Conservation (phyloP, 2,329 filamentous ascomycete species). For the Harringtonia lauricola region DNA sequence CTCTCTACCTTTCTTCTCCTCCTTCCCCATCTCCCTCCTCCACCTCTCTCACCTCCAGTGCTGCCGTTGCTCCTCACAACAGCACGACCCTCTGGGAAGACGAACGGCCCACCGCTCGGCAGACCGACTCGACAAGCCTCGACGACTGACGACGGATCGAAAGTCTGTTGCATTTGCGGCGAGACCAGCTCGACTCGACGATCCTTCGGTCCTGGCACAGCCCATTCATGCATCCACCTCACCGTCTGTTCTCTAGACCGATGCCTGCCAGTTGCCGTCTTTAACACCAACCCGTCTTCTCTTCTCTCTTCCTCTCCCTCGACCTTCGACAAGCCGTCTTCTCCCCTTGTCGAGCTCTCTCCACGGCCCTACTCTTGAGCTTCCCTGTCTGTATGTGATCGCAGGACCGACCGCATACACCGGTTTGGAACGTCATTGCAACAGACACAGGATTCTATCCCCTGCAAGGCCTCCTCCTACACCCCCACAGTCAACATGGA, state of each 20-base stretch:
- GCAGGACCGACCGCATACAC: constrained; percentile 7
- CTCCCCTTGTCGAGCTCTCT: neutral
- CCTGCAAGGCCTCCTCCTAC: too few species aligned
- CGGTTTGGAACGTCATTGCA: too few species aligned
- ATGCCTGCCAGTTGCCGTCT: neutral
- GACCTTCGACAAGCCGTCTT: neutral
- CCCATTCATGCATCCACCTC: too few species aligned
- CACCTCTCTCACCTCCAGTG: neutral
- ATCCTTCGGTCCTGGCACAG: too few species aligned
- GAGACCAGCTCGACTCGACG: too few species aligned
- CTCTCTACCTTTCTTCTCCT: neutral
- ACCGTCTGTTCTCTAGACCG: too few species aligned
- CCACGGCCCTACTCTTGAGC: neutral
- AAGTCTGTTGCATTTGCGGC: too few species aligned
- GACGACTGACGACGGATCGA: too few species aligned
- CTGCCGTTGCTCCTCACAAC: neutral
- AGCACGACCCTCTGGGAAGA: neutral
- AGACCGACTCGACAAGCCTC: too few species aligned
- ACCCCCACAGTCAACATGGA: constrained; percentile 51
- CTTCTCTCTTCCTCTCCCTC: neutral
- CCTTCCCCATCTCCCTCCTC: neutral
- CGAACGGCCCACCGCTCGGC: too few species aligned
- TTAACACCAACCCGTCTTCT: neutral
- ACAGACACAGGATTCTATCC: neutral
- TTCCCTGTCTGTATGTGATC: constrained; percentile 2